Evolutionary conservation across 148 eudicot genomes (phyloP), one percentile per base, ranked within the genome.

Genomic region (Vaccinium vitisidaea): DNA sequence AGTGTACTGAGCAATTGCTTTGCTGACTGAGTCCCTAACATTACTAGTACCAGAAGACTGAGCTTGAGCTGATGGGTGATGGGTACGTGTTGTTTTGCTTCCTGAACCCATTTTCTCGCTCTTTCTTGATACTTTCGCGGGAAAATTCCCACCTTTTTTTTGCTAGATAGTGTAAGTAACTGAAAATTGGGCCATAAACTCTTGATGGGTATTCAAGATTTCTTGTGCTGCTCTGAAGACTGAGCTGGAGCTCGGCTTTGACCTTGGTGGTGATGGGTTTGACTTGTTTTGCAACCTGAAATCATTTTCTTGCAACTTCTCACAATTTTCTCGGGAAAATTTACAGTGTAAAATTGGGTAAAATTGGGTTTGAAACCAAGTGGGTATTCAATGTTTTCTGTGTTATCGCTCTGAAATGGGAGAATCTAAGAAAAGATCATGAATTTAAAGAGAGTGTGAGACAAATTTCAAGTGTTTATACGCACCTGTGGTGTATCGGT

Each of bases 1-100:
- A 0, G 95, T 93, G 88, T 89, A 93, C 83, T 94, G 99, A 5
- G 95, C 94, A 43, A 92, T 87, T 70, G 93, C 99, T 83, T 89
- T 93, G 90, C 92, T 92, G 15, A 90, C 77, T 8, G 94, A 85
- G 21, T 94, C 91, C 59, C 83, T 83, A 2, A 80, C 59, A 32
- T 86, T 86, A 63, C 76, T 86, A 4, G 87, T 80, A 58, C 87
- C 83, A 0, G 88, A 84, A 36, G 90, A 81, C 23, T 88, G 80
- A 63, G 77, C 83, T 80, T 53, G 86, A 49, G 69, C 58, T 54
- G n/a, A 79, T 10, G 61, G 84, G 18, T 36, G 84, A 8, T 84
- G 82, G 67, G 87, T 58, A 50, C 76, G 55, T 58, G 90, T 79
- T 84, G 80, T 89, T 86, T 87, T 86, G 85, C 89, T 88, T 53